A percentile compares a stretch with the other conserved stretches of the same genome.
phyloP scores from a whole-genome alignment of 1,284 basidiomycete species.

The Moesziomyces antarcticus region DNA sequence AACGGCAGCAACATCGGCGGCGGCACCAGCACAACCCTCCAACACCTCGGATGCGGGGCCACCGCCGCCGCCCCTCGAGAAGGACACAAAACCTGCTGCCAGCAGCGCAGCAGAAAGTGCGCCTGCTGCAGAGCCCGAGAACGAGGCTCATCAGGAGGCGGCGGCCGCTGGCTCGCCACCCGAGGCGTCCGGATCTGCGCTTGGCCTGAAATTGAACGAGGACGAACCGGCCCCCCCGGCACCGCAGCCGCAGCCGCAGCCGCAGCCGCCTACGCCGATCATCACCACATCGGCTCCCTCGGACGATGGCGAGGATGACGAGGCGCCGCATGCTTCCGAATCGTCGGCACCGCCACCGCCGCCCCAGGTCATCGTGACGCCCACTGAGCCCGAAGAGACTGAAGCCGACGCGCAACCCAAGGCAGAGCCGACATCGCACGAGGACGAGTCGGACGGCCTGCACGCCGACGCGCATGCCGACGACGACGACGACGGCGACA shows the following conservation, averaged over 20 bases:
- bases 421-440: background rate
- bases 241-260: background rate
- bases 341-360: constrained; percentile 5
- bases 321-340: background rate
- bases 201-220: constrained; percentile 14
- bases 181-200: constrained; percentile 24
- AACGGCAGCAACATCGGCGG: constrained; percentile 2
- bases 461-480: constrained; percentile 3
- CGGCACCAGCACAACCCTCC: background rate
- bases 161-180: background rate
- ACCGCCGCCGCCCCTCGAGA: constrained; percentile 28
- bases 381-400: constrained; percentile 18
- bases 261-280: constrained; percentile 15
- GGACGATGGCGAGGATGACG: constrained; percentile 21
- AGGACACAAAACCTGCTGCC: constrained; percentile 12
- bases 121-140: background rate
- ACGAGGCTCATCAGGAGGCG: constrained; percentile 1
- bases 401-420: background rate
- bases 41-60: constrained; percentile 2
- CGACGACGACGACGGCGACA: constrained; percentile 42
- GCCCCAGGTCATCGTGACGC: constrained; percentile 35
- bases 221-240: constrained; percentile 2
- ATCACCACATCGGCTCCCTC: constrained; percentile 40
- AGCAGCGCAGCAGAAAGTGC: background rate
- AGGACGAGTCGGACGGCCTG: background rate